A percentile compares a stretch with the other conserved stretches of the same genome.
Conservation (phyloP, 805 yeast genomes). For the Wickerhamiella vanderwaltii region DNA sequence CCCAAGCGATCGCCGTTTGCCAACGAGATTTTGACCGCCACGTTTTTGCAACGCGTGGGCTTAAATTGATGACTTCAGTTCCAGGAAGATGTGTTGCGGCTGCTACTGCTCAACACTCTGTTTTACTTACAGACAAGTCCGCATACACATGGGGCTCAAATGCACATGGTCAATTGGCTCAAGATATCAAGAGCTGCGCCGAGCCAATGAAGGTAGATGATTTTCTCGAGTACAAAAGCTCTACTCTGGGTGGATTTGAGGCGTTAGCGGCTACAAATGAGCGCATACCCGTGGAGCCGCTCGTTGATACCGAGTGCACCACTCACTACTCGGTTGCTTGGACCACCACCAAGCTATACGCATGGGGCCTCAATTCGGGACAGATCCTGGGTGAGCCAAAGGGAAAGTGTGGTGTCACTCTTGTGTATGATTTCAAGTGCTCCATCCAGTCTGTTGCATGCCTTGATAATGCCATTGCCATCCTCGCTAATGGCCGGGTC, state of each 20-base stretch:
- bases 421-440: not conserved
- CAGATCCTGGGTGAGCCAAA: conserved; percentile 16
- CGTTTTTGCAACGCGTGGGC: not conserved
- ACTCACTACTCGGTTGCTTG: conserved; percentile 7
- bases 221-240: conserved; percentile 12
- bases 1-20: conserved; percentile 7
- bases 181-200: conserved; percentile 13
- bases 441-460: conserved; percentile 15
- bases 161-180: conserved; percentile 15
- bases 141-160: conserved; percentile 22
- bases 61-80: not conserved
- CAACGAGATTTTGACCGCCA: conserved; percentile 1
- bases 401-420: not conserved
- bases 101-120: conserved; percentile 13
- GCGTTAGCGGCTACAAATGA: conserved; percentile 13
- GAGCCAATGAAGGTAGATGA: conserved; percentile 15
- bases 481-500: conserved; percentile 14
- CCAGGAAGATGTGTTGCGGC: not conserved
- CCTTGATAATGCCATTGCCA: conserved; percentile 15
- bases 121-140: conserved; percentile 13
- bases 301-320: conserved; percentile 11
- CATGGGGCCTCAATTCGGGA: conserved; percentile 22
- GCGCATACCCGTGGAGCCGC: conserved; percentile 10
- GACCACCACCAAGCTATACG: conserved; percentile 13
- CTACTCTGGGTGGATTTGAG: conserved; percentile 13